phyloP scores from a whole-genome alignment of 1,284 basidiomycete genomes.

The Tausonia pullulans region DNA sequence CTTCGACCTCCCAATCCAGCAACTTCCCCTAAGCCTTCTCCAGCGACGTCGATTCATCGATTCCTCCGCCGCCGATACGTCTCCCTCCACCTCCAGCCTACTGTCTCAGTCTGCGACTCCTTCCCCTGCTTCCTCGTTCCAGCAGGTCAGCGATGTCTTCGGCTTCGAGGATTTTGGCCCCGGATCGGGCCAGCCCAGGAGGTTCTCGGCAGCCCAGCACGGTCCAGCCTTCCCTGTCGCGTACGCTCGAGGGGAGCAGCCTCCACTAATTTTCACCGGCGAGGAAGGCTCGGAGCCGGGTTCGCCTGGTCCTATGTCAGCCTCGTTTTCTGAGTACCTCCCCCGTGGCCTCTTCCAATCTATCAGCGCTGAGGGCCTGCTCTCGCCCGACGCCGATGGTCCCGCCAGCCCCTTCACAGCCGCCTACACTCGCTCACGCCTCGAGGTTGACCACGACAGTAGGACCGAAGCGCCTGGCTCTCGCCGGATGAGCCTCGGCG shows the following conservation, averaged over 20 bases:
- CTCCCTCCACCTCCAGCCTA: no score
- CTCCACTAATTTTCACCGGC: background rate
- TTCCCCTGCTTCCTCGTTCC: background rate
- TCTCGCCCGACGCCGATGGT: constrained; percentile 7
- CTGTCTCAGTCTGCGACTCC: background rate
- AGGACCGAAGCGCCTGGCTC: background rate
- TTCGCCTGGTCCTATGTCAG: constrained; percentile 33
- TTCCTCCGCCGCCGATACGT: no score
- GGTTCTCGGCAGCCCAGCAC: background rate
- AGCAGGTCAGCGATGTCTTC: constrained; percentile 22
- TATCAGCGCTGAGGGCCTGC: constrained; percentile 18
- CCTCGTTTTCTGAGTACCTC: constrained; percentile 33
- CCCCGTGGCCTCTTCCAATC: constrained; percentile 35
- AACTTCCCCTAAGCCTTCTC: constrained; percentile 5
- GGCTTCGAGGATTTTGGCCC: constrained; percentile 38
- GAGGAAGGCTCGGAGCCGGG: constrained; percentile 26
- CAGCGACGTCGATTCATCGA: constrained; percentile 4
- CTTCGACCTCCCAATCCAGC: constrained; percentile 13
- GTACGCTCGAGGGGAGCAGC: background rate
- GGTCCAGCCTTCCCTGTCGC: background rate
- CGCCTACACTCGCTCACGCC: constrained; percentile 5
- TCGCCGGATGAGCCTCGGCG: background rate
- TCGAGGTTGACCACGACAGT: constrained; percentile 1
- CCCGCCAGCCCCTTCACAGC: constrained; percentile 8
- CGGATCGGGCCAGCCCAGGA: constrained; percentile 16